These are phyloP conservation scores for Mortierella sp. DNA, from an alignment of 371 early-diverging fungal species.

Conservation along the genomic window DNA sequence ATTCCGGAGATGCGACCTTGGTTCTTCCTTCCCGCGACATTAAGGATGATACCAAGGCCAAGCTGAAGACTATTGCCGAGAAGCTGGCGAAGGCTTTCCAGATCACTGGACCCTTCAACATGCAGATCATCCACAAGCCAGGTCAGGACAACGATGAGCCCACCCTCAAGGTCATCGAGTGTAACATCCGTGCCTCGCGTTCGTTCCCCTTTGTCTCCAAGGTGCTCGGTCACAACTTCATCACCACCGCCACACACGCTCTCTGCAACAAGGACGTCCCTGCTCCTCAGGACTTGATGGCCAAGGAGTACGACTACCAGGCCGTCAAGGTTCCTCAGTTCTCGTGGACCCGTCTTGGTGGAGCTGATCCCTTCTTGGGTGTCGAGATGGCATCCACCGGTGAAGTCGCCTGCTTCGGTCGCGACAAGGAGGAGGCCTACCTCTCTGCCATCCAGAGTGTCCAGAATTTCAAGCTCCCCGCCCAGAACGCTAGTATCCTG, in stretches of 20 bases:
- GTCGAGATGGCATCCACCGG: slow-evolving; percentile 99
- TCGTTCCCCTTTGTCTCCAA: slow-evolving; percentile 98
- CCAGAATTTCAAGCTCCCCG: slow-evolving; percentile 86
- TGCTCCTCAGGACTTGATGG: slow-evolving; percentile 80
- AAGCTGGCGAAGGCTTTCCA: slow-evolving; percentile 91
- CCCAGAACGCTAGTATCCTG: slow-evolving; percentile 77
- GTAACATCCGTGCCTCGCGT: slow-evolving; percentile 96
- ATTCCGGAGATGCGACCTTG: slow-evolving; percentile 97
- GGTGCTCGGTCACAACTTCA: slow-evolving; percentile 90
- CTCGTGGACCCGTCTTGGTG: slow-evolving; percentile 93
- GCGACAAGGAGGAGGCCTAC: slow-evolving; percentile 90
- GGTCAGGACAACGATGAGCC: slow-evolving; percentile 58
- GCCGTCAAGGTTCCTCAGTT: slow-evolving; percentile 96
- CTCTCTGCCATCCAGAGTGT: slow-evolving; percentile 84
- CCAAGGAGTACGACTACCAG: slow-evolving; percentile 74
- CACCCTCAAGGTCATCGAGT: slow-evolving; percentile 94
- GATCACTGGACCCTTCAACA: slow-evolving; percentile 96
- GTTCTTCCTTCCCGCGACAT: slow-evolving; percentile 89
- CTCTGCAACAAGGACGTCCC: slow-evolving; percentile 75
- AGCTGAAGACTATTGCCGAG: slow-evolving; percentile 83
- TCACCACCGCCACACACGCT: slow-evolving; percentile 90
- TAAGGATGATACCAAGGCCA: slow-evolving; percentile 70
- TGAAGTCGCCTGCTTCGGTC: slow-evolving; percentile 97
- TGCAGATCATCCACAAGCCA: slow-evolving; percentile 89
- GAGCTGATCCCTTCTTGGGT: slow-evolving; percentile 96